Percentiles rank a stretch among this genome's conserved stretches.
phyloP scores from a whole-genome alignment of 2,329 filamentous ascomycete genomes.

The Capronia americana region DNA sequence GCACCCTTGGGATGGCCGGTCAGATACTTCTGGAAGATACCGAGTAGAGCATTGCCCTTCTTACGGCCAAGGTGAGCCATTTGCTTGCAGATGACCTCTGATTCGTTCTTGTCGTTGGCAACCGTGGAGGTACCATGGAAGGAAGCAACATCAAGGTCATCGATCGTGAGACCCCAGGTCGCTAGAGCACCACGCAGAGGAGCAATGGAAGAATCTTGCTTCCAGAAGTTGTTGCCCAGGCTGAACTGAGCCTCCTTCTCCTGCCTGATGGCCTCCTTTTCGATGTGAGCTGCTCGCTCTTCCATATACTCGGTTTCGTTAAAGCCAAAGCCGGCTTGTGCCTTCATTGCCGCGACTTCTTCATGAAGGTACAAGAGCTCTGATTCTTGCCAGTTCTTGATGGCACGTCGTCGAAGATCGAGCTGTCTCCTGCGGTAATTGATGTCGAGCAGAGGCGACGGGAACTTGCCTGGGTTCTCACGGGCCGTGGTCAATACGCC shows the following conservation, averaged over 20 bases:
- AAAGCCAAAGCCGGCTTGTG: constrained; percentile 72
- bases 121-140: constrained; percentile 99
- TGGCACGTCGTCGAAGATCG: constrained; percentile 89
- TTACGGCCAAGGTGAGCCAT: constrained; percentile 90
- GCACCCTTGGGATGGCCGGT: constrained; percentile 99
- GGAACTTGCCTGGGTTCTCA: constrained; percentile 88
- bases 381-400: constrained; percentile 95
- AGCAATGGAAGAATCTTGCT: constrained; percentile 89
- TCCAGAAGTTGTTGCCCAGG: constrained; percentile 99
- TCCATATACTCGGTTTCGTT: constrained; percentile 84
- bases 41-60: constrained; percentile 94
- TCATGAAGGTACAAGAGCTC: constrained; percentile 92
- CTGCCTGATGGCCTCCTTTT: constrained; percentile 84
- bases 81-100: constrained; percentile 95
- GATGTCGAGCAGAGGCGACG: constrained; percentile 93
- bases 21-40: constrained; percentile 99
- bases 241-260: constrained; percentile 91
- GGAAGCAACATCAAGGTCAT: constrained; percentile 91
- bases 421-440: constrained; percentile 96
- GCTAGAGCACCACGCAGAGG: constrained; percentile 94
- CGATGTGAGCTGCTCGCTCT: constrained; percentile 84
- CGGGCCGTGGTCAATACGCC: constrained; percentile 95
- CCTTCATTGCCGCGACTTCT: constrained; percentile 89
- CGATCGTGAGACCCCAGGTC: constrained; percentile 96
- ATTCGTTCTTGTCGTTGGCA: constrained; percentile 99